Evolutionary conservation across 306 rosid genomes (phyloP).

Genomic region (Begonia fuchsioides): DNA sequence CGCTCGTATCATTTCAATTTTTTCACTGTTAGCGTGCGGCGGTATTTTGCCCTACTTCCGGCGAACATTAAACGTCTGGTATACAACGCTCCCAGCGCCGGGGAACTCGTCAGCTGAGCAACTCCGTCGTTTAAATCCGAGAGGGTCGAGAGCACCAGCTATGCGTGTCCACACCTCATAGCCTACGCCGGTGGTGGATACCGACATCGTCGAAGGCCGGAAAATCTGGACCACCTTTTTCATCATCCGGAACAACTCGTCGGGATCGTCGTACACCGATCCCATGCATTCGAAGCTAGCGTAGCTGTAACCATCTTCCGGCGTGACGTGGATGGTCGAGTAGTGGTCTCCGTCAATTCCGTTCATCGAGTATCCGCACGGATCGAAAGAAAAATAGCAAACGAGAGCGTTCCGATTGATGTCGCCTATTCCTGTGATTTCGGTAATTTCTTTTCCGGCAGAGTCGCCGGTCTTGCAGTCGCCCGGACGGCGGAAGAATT

Average conservation of each 20-base stretch:
- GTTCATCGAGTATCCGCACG: conserved; percentile 94
- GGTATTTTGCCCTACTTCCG: conserved; percentile 23
- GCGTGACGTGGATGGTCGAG: conserved; percentile 90
- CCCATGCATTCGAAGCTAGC: conserved; percentile 81
- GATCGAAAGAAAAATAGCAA: conserved; percentile 81
- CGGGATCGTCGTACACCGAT: conserved; percentile 29
- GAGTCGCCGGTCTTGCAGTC: conserved; percentile 47
- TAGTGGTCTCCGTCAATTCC: conserved; percentile 67
- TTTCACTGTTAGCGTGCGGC: too few relatives aligned
- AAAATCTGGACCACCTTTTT: conserved; percentile 70
- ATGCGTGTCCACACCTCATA: conserved; percentile 46
- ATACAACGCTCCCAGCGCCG: conserved; percentile 47
- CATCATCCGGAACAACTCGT: conserved; percentile 35
- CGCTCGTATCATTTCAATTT: too few relatives aligned
- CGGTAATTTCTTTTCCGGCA: conserved; percentile 82
- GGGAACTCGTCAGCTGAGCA: conserved; percentile 71
- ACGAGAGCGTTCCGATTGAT: conserved; percentile 51
- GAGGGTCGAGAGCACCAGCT: conserved; percentile 48
- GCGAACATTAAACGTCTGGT: conserved; percentile 60
- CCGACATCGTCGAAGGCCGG: conserved; percentile 87
- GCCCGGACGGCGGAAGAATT: conserved; percentile 40
- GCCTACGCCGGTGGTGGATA: conserved; percentile 38
- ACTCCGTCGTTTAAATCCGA: conserved; percentile 76
- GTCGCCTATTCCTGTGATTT: conserved; percentile 47
- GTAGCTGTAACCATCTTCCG: conserved; percentile 93